phyloP scores from a whole-genome alignment of 345 rosid genomes.

The Orychophragmus violaceus region DNA sequence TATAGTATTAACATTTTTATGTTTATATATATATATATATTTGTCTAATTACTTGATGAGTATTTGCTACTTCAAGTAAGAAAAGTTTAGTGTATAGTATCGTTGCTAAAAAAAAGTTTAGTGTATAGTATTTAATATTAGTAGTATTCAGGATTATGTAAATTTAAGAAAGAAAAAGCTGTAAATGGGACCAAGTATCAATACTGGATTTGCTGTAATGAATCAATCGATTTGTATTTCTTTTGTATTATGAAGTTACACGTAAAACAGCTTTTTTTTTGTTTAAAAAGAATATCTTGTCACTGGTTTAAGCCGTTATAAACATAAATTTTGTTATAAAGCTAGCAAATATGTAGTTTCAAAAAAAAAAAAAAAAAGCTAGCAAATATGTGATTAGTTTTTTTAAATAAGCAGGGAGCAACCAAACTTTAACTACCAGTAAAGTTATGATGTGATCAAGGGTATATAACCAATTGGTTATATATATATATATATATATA shows the following conservation, averaged over 20 bases:
- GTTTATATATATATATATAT: not conserved
- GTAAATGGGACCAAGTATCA: slow-evolving; percentile 28
- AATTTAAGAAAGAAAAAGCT: slow-evolving; percentile 3
- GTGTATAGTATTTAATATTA: not conserved
- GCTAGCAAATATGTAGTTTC: not conserved
- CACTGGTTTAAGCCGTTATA: not conserved
- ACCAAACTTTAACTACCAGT: not conserved
- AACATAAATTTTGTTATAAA: not conserved
- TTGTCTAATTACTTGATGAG: not conserved
- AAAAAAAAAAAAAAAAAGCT: no score
- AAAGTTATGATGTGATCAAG: not conserved
- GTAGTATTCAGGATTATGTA: not conserved
- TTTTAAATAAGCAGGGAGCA: not conserved
- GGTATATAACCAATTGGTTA: not conserved
- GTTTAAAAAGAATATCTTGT: not conserved
- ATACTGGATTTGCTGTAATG: slow-evolving; percentile 14
- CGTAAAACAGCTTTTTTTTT: not conserved
- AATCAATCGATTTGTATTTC: not conserved
- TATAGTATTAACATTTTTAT: not conserved
- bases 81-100: not conserved
- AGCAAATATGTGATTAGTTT: not conserved
- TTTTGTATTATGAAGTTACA: not conserved
- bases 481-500: not conserved
- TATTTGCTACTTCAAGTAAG: not conserved
- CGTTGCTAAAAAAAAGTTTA: not conserved